phyloP scores from a whole-genome alignment of 2,329 filamentous ascomycete genomes.

The Curvularia spicifera region DNA sequence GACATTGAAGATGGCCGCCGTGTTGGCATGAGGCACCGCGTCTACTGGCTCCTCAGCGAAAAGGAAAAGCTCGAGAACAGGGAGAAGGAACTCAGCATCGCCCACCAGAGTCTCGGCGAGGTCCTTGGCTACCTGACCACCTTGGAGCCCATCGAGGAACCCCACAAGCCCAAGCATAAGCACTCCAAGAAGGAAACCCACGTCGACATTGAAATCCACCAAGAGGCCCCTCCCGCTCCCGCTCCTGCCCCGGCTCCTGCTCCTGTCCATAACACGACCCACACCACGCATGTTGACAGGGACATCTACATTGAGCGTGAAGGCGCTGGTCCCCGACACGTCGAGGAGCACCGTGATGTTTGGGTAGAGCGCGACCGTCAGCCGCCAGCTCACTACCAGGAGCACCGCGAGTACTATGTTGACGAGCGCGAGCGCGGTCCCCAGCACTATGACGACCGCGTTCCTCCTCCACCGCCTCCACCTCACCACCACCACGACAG shows the following conservation, averaged over 20 bases:
- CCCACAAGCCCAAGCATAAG: constrained; percentile 28
- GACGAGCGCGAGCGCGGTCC: constrained; percentile 30
- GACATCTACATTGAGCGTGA: constrained; percentile 41
- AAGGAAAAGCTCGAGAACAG: constrained; percentile 50
- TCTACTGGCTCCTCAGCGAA: constrained; percentile 50
- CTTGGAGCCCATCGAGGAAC: constrained; percentile 41
- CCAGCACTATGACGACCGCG: constrained; percentile 35
- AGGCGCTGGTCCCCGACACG: constrained; percentile 25
- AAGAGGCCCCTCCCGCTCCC: constrained; percentile 23
- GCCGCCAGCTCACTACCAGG: constrained; percentile 30
- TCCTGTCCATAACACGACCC: constrained; percentile 16
- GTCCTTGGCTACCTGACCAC: constrained; percentile 46
- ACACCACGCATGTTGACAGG: constrained; percentile 37
- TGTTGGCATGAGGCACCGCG: constrained; percentile 46
- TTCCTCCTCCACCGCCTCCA: constrained; percentile 6
- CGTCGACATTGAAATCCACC: constrained; percentile 42
- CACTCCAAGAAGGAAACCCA: constrained; percentile 30
- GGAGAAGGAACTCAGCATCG: constrained; percentile 45
- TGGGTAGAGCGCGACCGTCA: constrained; percentile 40
- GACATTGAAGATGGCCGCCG: constrained; percentile 46
- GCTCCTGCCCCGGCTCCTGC: constrained; percentile 6
- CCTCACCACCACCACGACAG: constrained; percentile 19
- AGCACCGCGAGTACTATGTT: constrained; percentile 36
- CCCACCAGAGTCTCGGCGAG: constrained; percentile 45
- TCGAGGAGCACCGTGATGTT: constrained; percentile 42